Evolutionary conservation across 805 yeast genomes (phyloP), one percentile per base, ranked within the genome.

Genomic region (Yarrowia bubula): DNA sequence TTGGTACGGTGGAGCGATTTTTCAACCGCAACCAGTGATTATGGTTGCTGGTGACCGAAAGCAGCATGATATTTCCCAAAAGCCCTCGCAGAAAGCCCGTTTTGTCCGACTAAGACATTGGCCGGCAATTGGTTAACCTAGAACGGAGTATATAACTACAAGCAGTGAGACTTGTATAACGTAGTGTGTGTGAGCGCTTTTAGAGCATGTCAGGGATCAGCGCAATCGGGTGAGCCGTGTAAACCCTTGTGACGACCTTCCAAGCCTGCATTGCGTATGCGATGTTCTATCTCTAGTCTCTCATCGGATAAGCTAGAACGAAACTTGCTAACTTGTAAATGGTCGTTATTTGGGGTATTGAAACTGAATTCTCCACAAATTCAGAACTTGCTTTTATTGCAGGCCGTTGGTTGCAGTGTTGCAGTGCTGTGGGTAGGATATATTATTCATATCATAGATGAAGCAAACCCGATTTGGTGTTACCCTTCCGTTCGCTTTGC

Each of bases 191-290:
- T 13, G n/a, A 5, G 22, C 14, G 9, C n/a, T 28, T 13, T 8
- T 28, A n/a, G 17, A 3, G 8, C 37, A 35, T 37, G 43, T 37
- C 38, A 9, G 35, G 8, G 43, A 51, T 51, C 58, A 51, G 58
- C 58, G 14, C 43, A 13, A 37, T 51, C 58, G 58, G 43, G 43
- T 51, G 35, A 37, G 58, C 57, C 42, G 42, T 50, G 42, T 50
- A 15, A 1, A 13, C 39, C 42, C 57, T 33, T 35, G 42, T 35
- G 42, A 35, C 17, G 35, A 4, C 15, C 13, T 35, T 50, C 39
- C 8, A 11, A 4, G 42, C 35, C 43, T 37, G 58, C 58, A 51
- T 51, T 14, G 58, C 43, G 58, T 37, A 51, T 51, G 58, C 58
- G 58, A 22, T 13, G 58, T 51, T 51, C 58, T 37, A 51, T 51